Evolutionary conservation across 2,329 filamentous ascomycete species (phyloP).

Genomic region (Dactylellina drechsleri): DNA sequence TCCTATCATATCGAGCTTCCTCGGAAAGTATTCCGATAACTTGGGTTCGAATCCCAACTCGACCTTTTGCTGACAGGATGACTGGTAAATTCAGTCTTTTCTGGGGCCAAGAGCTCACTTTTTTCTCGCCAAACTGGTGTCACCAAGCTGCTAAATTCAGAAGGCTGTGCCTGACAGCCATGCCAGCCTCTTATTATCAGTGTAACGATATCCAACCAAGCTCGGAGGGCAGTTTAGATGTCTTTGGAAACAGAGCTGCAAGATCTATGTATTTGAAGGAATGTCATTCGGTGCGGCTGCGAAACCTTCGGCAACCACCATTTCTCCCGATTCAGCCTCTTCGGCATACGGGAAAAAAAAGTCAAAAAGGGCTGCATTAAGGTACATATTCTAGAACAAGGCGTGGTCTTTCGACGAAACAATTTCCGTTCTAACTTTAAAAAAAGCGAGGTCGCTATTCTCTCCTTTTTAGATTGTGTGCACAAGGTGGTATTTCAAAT

Average conservation of each 20-base stretch:
- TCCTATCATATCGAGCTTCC: not conserved
- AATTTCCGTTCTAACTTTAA: not conserved
- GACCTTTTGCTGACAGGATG: conserved; percentile 24
- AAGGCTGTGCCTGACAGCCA: not conserved
- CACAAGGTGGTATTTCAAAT: not conserved
- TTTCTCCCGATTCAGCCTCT: too few species aligned
- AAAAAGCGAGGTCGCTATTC: not conserved
- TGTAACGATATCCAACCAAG: too few species aligned
- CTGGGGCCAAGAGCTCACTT: too few species aligned
- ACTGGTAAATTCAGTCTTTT: too few species aligned
- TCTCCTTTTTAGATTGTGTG: not conserved
- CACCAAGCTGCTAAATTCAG: not conserved
- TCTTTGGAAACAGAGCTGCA: not conserved
- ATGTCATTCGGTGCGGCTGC: conserved; percentile 30
- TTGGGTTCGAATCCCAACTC: conserved; percentile 51
- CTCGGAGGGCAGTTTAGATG: too few species aligned
- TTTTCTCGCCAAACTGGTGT: too few species aligned
- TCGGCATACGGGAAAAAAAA: too few species aligned
- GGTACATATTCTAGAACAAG: conserved; percentile 28
- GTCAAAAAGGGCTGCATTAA: not conserved
- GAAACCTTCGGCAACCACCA: conserved; percentile 4
- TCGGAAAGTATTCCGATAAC: conserved; percentile 36
- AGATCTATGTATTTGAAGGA: not conserved
- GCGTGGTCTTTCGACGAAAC: not conserved
- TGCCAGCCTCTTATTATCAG: too few species aligned